Conservation (phyloP, 306 rosid genomes). For the Hylodesmum podocarpum region DNA sequence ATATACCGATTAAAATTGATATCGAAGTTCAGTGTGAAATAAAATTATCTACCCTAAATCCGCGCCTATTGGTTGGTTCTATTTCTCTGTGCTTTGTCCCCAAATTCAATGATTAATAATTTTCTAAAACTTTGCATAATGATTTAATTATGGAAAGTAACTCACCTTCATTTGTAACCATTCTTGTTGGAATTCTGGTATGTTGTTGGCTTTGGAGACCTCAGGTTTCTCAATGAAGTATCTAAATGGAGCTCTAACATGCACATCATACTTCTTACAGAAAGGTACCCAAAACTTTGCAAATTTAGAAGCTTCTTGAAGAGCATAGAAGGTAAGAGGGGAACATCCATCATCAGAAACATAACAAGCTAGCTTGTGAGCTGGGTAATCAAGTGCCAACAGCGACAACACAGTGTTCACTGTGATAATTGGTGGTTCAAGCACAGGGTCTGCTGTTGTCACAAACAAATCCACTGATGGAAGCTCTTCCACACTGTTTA, state of each 20-base stretch:
- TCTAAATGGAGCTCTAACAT: conserved; percentile 60
- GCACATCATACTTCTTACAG: conserved; percentile 52
- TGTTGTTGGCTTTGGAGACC: background rate
- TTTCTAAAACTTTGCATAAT: background rate
- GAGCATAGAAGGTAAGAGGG: conserved; percentile 56
- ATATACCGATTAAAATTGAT: too few species aligned
- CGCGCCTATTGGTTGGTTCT: too few species aligned
- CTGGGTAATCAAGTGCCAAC: conserved; percentile 70
- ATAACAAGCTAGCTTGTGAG: conserved; percentile 68
- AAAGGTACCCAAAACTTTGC: conserved; percentile 68
- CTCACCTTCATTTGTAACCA: conserved; percentile 53
- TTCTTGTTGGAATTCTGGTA: conserved; percentile 39
- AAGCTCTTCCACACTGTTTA: conserved; percentile 43
- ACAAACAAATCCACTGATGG: conserved; percentile 64
- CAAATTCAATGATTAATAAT: background rate
- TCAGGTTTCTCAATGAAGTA: conserved; percentile 30
- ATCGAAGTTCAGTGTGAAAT: too few species aligned
- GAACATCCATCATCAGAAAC: conserved; percentile 74
- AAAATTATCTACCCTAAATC: too few species aligned
- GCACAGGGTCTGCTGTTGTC: conserved; percentile 61
- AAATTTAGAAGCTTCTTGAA: conserved; percentile 51
- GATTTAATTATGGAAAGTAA: background rate
- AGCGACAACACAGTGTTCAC: conserved; percentile 66
- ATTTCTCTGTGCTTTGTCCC: background rate
- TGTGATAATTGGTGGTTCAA: conserved; percentile 66